Evolutionary conservation across 495 filamentous ascomycete species (phyloP).

Genomic region (Aspergillus homomorphus): DNA sequence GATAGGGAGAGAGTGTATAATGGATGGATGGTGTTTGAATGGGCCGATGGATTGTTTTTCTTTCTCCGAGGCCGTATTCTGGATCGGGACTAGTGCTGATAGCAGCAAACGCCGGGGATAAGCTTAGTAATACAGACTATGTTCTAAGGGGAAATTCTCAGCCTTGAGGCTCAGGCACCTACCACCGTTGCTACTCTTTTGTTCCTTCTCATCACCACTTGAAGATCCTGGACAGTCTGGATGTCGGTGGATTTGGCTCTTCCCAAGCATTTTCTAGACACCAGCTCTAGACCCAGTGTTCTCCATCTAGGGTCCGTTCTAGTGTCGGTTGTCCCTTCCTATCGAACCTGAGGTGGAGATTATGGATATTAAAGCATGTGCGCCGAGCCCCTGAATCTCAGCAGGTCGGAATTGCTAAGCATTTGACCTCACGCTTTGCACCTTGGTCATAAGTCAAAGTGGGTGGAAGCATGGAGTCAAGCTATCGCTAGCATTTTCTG

Average conservation of each 20-base stretch:
- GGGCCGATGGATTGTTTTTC: constrained; percentile 1
- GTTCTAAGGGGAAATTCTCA: too few species aligned
- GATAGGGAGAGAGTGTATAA: neutral
- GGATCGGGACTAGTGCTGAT: neutral
- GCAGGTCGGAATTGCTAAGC: too few species aligned
- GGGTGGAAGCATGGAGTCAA: neutral
- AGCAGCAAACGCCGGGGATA: neutral
- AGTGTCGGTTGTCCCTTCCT: neutral
- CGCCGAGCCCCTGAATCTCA: too few species aligned
- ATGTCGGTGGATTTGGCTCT: too few species aligned
- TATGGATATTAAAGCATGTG: neutral
- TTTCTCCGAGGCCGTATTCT: neutral
- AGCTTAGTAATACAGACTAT: neutral
- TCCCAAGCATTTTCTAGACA: too few species aligned
- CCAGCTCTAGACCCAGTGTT: neutral
- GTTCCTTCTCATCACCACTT: neutral
- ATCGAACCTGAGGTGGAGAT: neutral
- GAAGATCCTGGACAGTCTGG: neutral
- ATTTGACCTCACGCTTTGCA: too few species aligned
- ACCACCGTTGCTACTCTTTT: neutral
- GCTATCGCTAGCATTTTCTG: neutral
- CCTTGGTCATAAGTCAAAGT: neutral
- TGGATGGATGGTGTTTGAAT: constrained; percentile 1
- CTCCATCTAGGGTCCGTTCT: neutral
- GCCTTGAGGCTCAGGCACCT: too few species aligned